phyloP scores from a whole-genome alignment of 441 rosid genomes.

The Gossypium trilobum region DNA sequence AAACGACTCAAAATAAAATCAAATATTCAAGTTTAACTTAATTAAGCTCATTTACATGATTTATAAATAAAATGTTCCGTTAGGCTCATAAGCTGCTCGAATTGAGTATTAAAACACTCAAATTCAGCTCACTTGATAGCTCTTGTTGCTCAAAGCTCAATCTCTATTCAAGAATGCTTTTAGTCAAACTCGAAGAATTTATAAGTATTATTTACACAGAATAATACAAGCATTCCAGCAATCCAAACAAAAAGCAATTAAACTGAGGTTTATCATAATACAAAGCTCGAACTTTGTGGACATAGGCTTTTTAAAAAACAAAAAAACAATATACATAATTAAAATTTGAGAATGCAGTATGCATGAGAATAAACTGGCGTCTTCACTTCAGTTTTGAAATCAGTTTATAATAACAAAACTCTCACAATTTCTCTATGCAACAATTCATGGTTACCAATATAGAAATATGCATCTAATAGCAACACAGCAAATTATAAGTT shows the following conservation, averaged over 20 bases:
- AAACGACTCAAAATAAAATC: too few species aligned
- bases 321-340: conserved; percentile 12
- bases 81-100: too few species aligned
- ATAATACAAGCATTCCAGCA: too few species aligned
- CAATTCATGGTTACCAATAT: not conserved
- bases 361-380: not conserved
- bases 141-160: too few species aligned
- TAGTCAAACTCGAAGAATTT: too few species aligned
- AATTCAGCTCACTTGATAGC: too few species aligned
- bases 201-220: too few species aligned
- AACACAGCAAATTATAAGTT: not conserved
- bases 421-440: conserved; percentile 14
- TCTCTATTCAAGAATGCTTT: too few species aligned
- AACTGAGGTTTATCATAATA: not conserved
- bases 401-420: not conserved
- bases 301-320: not conserved
- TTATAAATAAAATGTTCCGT: too few species aligned
- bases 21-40: too few species aligned
- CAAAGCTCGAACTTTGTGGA: not conserved
- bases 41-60: too few species aligned
- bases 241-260: not conserved
- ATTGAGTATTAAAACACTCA: too few species aligned
- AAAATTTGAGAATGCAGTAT: not conserved
- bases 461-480: not conserved
- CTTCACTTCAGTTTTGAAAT: not conserved